Conservation (phyloP, 164 flowering plant genomes). For the Magnolia officinalis region DNA sequence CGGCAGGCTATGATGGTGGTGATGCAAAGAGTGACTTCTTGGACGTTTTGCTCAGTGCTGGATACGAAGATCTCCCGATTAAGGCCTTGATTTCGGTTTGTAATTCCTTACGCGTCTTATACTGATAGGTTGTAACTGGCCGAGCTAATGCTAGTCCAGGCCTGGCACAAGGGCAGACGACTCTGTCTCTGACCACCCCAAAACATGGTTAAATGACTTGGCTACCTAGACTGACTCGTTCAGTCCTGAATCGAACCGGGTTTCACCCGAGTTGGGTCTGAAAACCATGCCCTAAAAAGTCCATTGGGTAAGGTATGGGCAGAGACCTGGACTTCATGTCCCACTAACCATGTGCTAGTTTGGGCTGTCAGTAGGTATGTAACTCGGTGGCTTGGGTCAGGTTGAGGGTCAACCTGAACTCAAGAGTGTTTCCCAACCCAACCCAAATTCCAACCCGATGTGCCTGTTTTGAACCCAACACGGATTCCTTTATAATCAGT, state of each 20-base stretch:
- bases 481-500: neutral
- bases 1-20: neutral
- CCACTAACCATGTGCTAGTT: too few species aligned
- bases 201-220: neutral
- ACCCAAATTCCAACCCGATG: neutral
- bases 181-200: neutral
- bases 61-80: slow-evolving; percentile 17
- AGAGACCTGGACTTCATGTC: too few species aligned
- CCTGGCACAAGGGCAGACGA: neutral
- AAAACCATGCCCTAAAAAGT: too few species aligned
- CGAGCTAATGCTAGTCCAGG: too few species aligned
- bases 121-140: neutral
- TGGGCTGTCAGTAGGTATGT: neutral
- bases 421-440: neutral
- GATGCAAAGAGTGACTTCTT: slow-evolving; percentile 15
- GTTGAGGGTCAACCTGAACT: neutral
- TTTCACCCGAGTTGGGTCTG: too few species aligned
- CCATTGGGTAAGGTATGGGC: too few species aligned
- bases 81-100: slow-evolving; percentile 20
- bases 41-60: slow-evolving; percentile 13
- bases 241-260: neutral
- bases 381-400: neutral
- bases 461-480: neutral
- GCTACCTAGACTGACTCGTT: neutral
- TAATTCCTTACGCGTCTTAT: neutral